A percentile compares a stretch with the other conserved stretches of the same genome.
phyloP scores from a whole-genome alignment of 441 rosid species.

The Viola pubescens region DNA sequence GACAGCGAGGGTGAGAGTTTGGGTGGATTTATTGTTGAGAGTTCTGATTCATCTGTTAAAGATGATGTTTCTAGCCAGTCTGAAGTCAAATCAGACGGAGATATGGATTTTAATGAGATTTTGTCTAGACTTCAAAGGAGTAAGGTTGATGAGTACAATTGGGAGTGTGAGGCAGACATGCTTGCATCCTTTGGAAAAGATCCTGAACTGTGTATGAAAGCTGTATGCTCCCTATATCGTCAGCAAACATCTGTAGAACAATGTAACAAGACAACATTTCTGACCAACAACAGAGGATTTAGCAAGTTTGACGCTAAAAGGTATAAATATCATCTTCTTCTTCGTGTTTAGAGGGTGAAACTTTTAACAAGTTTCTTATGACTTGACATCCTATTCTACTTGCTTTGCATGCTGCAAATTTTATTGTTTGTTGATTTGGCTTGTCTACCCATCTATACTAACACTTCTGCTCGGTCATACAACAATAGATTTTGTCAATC shows the following conservation, averaged over 20 bases:
- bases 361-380: no score
- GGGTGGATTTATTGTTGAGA: constrained; percentile 36
- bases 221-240: constrained; percentile 68
- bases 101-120: constrained; percentile 25
- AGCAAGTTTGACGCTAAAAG: constrained; percentile 52
- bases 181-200: constrained; percentile 65
- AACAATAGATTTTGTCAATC: no score
- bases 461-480: no score
- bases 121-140: constrained; percentile 40
- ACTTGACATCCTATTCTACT: no score
- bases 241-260: constrained; percentile 60
- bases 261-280: constrained; percentile 29
- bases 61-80: constrained; percentile 18
- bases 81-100: constrained; percentile 32
- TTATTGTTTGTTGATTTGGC: no score
- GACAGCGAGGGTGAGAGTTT: constrained; percentile 39
- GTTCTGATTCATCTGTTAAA: constrained; percentile 22
- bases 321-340: constrained; percentile 16
- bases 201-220: constrained; percentile 68
- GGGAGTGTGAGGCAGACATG: constrained; percentile 64
- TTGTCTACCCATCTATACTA: no score
- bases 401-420: no score
- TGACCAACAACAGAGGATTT: constrained; percentile 42
- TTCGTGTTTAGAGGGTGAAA: no score
- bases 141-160: constrained; percentile 34